phyloP scores from a whole-genome alignment of 129 eudicot genomes.

The Solidago caesia region DNA sequence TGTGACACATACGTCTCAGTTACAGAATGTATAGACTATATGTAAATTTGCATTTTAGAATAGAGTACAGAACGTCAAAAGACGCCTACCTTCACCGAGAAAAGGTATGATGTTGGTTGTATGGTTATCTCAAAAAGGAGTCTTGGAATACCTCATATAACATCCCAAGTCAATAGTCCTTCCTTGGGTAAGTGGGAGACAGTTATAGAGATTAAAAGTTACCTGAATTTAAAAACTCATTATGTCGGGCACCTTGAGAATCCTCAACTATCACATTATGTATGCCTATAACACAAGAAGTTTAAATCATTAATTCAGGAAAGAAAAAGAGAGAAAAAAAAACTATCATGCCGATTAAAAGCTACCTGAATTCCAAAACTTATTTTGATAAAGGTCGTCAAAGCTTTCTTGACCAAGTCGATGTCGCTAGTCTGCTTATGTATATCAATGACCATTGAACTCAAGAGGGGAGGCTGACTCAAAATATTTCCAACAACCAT shows the following conservation, averaged over 20 bases:
- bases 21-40: neutral
- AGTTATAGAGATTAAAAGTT: constrained; percentile 36
- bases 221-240: too few species aligned
- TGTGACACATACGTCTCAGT: constrained; percentile 10
- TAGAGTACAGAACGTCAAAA: neutral
- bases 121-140: constrained; percentile 47
- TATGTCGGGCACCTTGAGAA: constrained; percentile 49
- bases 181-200: constrained; percentile 52
- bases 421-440: constrained; percentile 55
- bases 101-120: constrained; percentile 43
- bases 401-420: constrained; percentile 54
- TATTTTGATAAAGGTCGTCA: constrained; percentile 63
- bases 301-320: neutral
- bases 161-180: constrained; percentile 54
- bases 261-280: constrained; percentile 69
- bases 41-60: neutral
- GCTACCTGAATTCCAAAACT: constrained; percentile 84
- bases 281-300: constrained; percentile 43
- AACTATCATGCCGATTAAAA: too few species aligned
- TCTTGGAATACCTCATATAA: constrained; percentile 51
- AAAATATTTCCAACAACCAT: constrained; percentile 17
- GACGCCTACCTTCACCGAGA: constrained; percentile 36
- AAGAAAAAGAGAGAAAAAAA: neutral
- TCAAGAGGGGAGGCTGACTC: constrained; percentile 92
- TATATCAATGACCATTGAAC: constrained; percentile 84